A percentile compares a stretch with the other conserved stretches of the same genome.
Evolutionary conservation across 1,139 yeast genomes (phyloP).

Genomic region (Blastobotrys indianensis): DNA sequence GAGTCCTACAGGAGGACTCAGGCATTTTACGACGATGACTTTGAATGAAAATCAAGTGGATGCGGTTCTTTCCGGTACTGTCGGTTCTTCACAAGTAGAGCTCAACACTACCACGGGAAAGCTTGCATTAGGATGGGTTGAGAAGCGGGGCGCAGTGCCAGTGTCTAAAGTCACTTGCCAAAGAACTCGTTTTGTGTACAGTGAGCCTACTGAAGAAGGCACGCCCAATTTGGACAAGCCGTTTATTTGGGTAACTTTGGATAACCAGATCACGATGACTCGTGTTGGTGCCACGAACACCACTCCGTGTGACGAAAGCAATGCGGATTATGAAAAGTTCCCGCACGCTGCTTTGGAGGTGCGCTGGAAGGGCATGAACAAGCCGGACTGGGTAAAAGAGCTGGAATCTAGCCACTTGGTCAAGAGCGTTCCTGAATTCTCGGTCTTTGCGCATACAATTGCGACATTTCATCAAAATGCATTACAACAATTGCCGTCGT

Average conservation of each 20-base stretch:
- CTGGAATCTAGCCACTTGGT: constrained; percentile 34
- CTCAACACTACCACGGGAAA: constrained; percentile 22
- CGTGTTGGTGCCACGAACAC: constrained; percentile 10
- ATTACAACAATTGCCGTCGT: constrained; percentile 30
- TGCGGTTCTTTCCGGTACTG: constrained; percentile 24
- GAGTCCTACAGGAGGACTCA: constrained; percentile 48
- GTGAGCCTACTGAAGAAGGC: not conserved
- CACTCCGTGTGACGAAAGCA: constrained; percentile 7
- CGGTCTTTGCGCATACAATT: constrained; percentile 33
- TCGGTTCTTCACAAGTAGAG: not conserved
- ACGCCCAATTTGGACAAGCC: constrained; percentile 17
- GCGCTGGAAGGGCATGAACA: constrained; percentile 38
- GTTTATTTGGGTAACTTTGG: constrained; percentile 41
- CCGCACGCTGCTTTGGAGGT: constrained; percentile 47
- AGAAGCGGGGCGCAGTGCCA: constrained; percentile 28
- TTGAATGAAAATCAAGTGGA: constrained; percentile 30
- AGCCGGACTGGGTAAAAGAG: constrained; percentile 36
- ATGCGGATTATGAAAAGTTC: constrained; percentile 25
- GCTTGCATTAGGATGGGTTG: constrained; percentile 37
- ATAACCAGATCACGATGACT: constrained; percentile 42
- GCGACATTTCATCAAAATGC: constrained; percentile 29
- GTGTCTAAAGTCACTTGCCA: constrained; percentile 24
- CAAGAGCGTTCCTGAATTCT: constrained; percentile 32
- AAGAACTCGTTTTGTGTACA: constrained; percentile 28
- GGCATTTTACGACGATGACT: constrained; percentile 40